Evolutionary conservation across 768 basidiomycete genomes (phyloP).

Genomic region (Crepidotus variabilis): DNA sequence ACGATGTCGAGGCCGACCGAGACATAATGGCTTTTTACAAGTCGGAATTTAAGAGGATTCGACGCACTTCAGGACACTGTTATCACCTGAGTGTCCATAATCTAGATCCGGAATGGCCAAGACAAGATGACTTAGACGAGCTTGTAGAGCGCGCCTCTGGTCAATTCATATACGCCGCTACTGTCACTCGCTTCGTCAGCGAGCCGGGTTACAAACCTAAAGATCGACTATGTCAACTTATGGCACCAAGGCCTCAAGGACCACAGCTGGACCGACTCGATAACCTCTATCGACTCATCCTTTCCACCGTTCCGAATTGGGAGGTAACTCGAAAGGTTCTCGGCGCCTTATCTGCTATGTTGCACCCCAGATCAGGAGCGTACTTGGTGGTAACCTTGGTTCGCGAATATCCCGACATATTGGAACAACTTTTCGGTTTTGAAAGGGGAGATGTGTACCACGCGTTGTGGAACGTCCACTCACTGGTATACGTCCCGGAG

Average conservation of each 20-base stretch:
- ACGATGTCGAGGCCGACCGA: not conserved
- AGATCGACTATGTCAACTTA: not conserved
- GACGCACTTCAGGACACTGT: not conserved
- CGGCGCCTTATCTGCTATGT: not conserved
- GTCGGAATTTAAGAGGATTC: not conserved
- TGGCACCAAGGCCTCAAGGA: not conserved
- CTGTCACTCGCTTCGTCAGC: constrained; percentile 2
- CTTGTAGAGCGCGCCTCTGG: constrained; percentile 4
- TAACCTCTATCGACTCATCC: not conserved
- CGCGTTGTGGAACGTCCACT: not conserved
- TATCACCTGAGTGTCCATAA: not conserved
- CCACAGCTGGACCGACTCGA: not conserved
- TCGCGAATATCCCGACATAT: not conserved
- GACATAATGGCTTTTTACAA: not conserved
- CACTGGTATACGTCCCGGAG: too few relatives aligned
- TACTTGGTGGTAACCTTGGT: not conserved
- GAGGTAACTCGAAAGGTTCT: not conserved
- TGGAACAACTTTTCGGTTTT: not conserved
- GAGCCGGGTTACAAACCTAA: not conserved
- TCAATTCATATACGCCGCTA: constrained; percentile 7
- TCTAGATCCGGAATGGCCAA: constrained; percentile 3
- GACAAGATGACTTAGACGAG: not conserved
- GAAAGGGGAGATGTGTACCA: not conserved
- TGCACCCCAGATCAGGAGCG: not conserved
- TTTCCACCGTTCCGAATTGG: not conserved